Conservation (phyloP, 2,329 filamentous ascomycete genomes). For the Exophiala mesophila region DNA sequence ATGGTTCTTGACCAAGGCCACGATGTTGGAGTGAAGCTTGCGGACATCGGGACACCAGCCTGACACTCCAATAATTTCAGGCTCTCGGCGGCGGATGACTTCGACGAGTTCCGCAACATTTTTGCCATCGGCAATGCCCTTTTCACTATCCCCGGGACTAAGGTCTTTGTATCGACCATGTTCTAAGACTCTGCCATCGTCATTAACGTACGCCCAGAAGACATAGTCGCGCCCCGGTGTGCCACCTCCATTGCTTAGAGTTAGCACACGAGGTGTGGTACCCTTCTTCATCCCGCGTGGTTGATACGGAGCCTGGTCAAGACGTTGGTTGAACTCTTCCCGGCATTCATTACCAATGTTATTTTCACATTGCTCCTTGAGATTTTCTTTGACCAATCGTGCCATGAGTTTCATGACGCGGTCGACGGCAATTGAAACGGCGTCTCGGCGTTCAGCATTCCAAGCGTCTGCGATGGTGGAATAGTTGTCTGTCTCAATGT, state of each 20-base stretch:
- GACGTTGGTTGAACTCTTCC: slow-evolving; percentile 79
- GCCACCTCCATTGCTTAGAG: slow-evolving; percentile 80
- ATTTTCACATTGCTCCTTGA: slow-evolving; percentile 91
- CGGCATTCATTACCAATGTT: slow-evolving; percentile 82
- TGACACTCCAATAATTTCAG: slow-evolving; percentile 84
- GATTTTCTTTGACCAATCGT: slow-evolving; percentile 89
- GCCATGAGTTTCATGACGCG: slow-evolving; percentile 81
- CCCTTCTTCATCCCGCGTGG: slow-evolving; percentile 88
- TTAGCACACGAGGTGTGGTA: slow-evolving; percentile 78
- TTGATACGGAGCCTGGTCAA: slow-evolving; percentile 95
- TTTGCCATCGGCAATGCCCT: slow-evolving; percentile 60
- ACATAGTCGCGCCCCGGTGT: slow-evolving; percentile 70
- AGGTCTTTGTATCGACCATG: slow-evolving; percentile 83
- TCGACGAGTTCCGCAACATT: slow-evolving; percentile 69
- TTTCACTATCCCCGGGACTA: slow-evolving; percentile 59
- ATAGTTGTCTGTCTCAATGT: slow-evolving; percentile 92
- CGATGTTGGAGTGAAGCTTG: slow-evolving; percentile 74
- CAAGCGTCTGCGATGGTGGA: slow-evolving; percentile 92
- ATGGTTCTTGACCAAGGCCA: slow-evolving; percentile 71
- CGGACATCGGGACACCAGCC: slow-evolving; percentile 85
- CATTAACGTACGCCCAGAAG: slow-evolving; percentile 88
- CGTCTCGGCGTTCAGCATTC: slow-evolving; percentile 82
- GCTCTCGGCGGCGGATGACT: slow-evolving; percentile 70
- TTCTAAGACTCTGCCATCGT: slow-evolving; percentile 83
- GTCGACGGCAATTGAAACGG: slow-evolving; percentile 72